Base-by-base conservation (phyloP, 1,139 yeast species). In the Scheffersomyces titani region DNA sequence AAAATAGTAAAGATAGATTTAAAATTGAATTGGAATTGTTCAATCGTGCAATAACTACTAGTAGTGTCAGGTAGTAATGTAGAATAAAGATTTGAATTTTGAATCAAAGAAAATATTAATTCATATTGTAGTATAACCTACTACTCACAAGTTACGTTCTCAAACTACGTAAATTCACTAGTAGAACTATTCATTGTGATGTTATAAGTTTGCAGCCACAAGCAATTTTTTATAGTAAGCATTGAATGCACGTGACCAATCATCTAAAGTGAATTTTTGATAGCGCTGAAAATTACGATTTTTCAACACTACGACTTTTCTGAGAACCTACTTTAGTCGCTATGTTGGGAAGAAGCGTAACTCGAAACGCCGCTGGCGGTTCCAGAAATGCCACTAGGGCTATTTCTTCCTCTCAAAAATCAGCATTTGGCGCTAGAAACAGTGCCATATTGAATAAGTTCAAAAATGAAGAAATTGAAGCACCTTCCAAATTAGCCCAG, bases 401-500 rank as follows among this genome's bases (percentile, higher is more conserved):
- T 19, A 36, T 52, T 5, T 51, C 55, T 19, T 51, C 55, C 44
- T 16, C 53, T 6, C 47, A 30, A 9, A 21, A 46, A 19, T 22
- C 53, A 22, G 20, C 49, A 20, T 64, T 66, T 56, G 65, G 61
- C 30, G 58, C 57, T 47, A 61, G 55, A 44, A 53, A 55, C 45
- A 54, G 50, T 19, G 56, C 61, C 9, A 60, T 66, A n/a, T 61
- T 69, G 45, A 63, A 65, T 58, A 70, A 70, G 55, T 66, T 63
- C 51, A 65, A 64, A 57, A 64, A 64, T 21, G 74, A 73, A 50
- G 66, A 65, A 7, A 54, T 72, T 47, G 69, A 70, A 44, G 71
- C 86, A 5, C 86, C 86, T 3, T 65, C 71, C 22, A 70, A 74
- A 44, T 65, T 83, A 54, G 88, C 87, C 3, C 68, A 76, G 52